phyloP scores from a whole-genome alignment of 805 yeast genomes.

The Candida saitoana region DNA sequence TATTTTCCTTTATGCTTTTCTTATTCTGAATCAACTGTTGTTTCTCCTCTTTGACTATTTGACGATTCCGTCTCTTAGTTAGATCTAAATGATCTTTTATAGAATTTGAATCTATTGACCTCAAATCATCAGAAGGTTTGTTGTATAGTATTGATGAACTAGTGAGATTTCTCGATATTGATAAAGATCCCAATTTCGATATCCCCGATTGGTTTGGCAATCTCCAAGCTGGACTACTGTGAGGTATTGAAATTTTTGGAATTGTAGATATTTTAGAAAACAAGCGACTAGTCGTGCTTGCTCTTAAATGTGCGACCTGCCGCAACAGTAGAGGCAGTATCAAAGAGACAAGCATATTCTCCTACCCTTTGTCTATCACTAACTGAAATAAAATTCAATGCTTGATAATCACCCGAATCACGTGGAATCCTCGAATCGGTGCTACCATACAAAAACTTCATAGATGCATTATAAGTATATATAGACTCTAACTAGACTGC shows the following conservation, averaged over 20 bases:
- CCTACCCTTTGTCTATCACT: not conserved
- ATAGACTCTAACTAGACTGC: constrained; percentile 16
- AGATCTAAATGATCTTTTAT: constrained; percentile 27
- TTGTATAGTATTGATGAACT: not conserved
- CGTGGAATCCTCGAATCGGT: not conserved
- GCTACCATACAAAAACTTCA: no score
- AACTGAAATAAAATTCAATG: not conserved
- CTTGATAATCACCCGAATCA: not conserved
- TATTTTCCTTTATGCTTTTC: constrained; percentile 29
- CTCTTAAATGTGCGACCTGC: not conserved
- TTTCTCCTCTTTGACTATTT: constrained; percentile 28
- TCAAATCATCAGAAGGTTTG: not conserved
- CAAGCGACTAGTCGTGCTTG: not conserved
- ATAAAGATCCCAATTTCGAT: not conserved
- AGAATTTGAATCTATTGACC: constrained; percentile 10
- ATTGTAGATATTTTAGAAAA: not conserved
- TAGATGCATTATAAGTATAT: not conserved
- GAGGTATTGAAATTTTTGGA: not conserved
- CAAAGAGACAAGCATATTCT: not conserved
- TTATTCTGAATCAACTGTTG: constrained; percentile 27
- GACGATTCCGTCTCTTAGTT: constrained; percentile 20
- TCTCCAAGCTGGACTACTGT: not conserved
- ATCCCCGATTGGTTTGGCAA: not conserved
- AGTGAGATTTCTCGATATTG: not conserved
- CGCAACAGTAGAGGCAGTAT: not conserved